A percentile compares a stretch with the other conserved stretches of the same genome.
phyloP scores from a whole-genome alignment of 75 land plant species.

The Sequoiadendron giganteum region DNA sequence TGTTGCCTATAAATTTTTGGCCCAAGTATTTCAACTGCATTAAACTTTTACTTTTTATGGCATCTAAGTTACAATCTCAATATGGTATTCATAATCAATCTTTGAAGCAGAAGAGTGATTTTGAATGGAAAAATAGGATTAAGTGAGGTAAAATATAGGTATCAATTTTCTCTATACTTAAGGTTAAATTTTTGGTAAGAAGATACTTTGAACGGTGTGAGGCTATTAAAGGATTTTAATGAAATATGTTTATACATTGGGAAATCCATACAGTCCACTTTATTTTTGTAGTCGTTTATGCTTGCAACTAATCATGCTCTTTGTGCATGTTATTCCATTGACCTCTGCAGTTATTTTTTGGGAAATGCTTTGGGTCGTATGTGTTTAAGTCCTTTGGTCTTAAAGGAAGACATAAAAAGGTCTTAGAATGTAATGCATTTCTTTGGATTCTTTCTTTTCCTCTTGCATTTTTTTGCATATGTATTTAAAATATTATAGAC shows the following conservation, averaged over 20 bases:
- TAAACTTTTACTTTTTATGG: background rate
- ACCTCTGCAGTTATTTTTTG: background rate
- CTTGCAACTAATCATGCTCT: background rate
- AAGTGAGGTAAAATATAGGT: background rate
- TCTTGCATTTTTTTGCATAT: background rate
- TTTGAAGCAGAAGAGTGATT: background rate
- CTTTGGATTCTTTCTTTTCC: slow-evolving; percentile 13
- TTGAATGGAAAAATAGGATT: background rate
- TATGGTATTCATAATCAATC: background rate
- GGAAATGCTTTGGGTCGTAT: background rate
- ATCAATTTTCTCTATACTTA: background rate
- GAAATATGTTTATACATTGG: background rate
- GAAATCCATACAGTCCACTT: background rate
- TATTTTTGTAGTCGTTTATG: background rate
- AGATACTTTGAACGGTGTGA: background rate
- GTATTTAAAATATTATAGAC: background rate
- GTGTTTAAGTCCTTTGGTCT: background rate
- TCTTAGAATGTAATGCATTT: background rate
- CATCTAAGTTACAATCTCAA: background rate
- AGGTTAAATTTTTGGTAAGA: background rate
- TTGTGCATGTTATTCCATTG: background rate
- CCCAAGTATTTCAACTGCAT: background rate
- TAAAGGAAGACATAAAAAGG: background rate
- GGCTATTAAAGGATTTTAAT: background rate
- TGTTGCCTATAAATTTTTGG: background rate